Conservation (phyloP, 257 asterid species). For the Solanum corneliomulleri region DNA sequence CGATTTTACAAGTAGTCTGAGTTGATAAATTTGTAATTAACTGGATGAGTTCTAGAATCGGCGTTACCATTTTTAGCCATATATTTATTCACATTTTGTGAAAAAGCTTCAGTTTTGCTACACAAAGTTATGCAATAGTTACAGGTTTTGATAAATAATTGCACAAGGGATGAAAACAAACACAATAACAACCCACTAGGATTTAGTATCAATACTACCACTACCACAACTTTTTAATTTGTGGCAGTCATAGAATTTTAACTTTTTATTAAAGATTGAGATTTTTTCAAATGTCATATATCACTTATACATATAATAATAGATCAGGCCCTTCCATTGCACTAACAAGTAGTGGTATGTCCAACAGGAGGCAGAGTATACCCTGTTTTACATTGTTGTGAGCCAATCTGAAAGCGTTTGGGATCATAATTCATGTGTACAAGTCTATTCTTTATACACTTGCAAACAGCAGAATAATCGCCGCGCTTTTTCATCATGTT, state of each 20-base stretch:
- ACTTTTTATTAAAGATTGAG: not conserved
- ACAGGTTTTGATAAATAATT: not conserved
- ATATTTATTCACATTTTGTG: not conserved
- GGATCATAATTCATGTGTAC: not conserved
- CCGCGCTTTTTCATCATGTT: not conserved
- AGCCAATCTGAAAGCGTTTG: not conserved
- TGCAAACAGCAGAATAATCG: not conserved
- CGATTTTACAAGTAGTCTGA: not conserved
- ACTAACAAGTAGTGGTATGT: not conserved
- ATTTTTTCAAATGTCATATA: not conserved
- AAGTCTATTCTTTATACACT: not conserved
- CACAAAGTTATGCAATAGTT: not conserved
- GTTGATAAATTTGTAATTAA: not conserved
- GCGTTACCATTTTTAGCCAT: not conserved
- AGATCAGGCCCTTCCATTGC: not conserved
- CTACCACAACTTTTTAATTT: not conserved
- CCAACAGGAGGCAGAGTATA: not conserved
- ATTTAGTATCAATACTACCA: not conserved
- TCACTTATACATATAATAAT: not conserved
- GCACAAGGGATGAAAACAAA: not conserved
- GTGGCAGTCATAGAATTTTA: not conserved
- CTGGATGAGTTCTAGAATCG: not conserved
- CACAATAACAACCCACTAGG: not conserved
- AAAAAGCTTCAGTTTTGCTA: not conserved
- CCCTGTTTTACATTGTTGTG: not conserved